Base-by-base conservation (phyloP, 129 eudicot genomes). In the Centrapalus pauciflorus region DNA sequence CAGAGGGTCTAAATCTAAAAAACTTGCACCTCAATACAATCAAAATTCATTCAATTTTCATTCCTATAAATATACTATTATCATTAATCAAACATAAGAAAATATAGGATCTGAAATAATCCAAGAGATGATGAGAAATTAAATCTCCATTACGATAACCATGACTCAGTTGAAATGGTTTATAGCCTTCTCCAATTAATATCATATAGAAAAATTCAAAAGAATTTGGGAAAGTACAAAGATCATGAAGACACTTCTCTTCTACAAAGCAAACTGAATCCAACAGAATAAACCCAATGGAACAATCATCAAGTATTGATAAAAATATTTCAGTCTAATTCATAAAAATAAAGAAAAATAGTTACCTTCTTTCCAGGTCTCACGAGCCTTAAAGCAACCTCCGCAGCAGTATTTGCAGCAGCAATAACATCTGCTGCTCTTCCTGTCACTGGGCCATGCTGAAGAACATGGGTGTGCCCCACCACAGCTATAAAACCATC, bases 381-480 rank as follows among this genome's bases (percentile, higher is more conserved):
- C 33, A 93, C 88, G 28, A 93, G 96, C 82, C 96, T 88, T 67
- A 93, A 28, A 11, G 98, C 98, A 76, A 93, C 96, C 75, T 93
- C 98, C 37, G 96, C 98, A 73, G 98, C 98, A 25, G 92, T 82
- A 78, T 89, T 93, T n/a, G 95, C 96, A n/a, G 98, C 98, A 7
- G 95, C 95, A 76, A 93, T 85, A 10, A 77, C 96, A 84, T 93
- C 95, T 26, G 99, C 96, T 48, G 86, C 84, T 65, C 85, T 82
- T n/a, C 96, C 99, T 11, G 99, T 93, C 5, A 89, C 83, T 17
- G 96, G 87, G 6, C 97, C 93, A 41, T 82, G 76, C 70, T 86
- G 95, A 65, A 94, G 85, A 13, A 79, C 93, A 75, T 86, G 97
- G 11, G 99, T 94, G 65, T 93, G 96, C 10, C 76, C 98, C 71